phyloP scores from a whole-genome alignment of 306 rosid genomes.

The Citrullus amarus region DNA sequence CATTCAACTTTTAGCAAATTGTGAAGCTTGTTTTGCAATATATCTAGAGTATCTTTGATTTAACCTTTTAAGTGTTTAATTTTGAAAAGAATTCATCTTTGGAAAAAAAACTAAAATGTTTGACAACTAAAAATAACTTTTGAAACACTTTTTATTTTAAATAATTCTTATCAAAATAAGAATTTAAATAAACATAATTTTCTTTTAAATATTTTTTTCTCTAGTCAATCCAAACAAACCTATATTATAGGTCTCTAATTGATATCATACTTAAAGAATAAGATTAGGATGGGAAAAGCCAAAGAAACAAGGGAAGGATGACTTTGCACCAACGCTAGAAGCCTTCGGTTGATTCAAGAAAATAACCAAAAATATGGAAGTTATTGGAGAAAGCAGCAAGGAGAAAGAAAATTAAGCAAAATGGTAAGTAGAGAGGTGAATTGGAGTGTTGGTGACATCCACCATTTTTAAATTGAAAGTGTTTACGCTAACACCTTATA shows the following conservation, averaged over 20 bases:
- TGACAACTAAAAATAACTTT: too few species aligned
- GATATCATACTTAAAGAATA: not conserved
- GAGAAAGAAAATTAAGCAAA: not conserved
- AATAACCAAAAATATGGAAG: not conserved
- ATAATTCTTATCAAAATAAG: too few species aligned
- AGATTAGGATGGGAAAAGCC: too few species aligned
- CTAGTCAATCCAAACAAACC: too few species aligned
- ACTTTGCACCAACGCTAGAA: not conserved
- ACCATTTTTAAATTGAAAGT: not conserved
- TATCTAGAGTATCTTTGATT: too few species aligned
- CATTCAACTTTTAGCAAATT: too few species aligned
- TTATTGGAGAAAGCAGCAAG: not conserved
- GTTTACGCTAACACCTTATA: not conserved
- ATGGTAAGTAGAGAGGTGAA: not conserved
- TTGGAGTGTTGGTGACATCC: not conserved
- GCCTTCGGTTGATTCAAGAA: not conserved
- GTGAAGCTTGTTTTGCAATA: not conserved
- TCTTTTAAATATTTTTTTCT: too few species aligned
- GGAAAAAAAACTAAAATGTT: too few species aligned
- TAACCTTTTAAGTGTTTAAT: too few species aligned
- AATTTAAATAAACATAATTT: too few species aligned
- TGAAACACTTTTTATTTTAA: too few species aligned
- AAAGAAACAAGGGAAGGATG: not conserved
- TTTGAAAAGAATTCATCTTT: too few species aligned
- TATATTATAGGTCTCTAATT: not conserved